Percentiles rank a stretch among this genome's conserved stretches.
Conservation (phyloP, 1,284 basidiomycete species). For the Waitea zeae region DNA sequence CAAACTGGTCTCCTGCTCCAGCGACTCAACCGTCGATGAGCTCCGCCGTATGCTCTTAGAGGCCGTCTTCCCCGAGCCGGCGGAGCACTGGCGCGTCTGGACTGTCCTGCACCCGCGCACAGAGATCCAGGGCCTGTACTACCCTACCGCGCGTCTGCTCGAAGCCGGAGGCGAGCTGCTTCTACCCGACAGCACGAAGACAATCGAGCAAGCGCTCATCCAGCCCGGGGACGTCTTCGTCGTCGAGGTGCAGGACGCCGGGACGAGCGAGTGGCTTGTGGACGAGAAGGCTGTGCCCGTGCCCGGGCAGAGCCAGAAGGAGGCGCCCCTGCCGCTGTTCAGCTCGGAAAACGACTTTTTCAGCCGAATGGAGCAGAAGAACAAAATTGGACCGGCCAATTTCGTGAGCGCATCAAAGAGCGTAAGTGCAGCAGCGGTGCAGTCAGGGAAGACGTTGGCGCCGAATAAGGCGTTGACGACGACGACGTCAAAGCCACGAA, state of each 20-base stretch:
- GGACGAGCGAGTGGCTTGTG: constrained; percentile 36
- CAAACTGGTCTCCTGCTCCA: too few species aligned
- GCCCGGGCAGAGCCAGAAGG: constrained; percentile 6
- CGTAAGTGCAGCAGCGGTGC: too few species aligned
- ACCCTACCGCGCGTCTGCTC: constrained; percentile 18
- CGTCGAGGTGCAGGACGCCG: constrained; percentile 38
- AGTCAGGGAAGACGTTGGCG: too few species aligned
- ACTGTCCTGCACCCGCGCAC: not conserved
- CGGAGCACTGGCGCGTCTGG: not conserved
- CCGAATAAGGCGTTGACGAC: too few species aligned
- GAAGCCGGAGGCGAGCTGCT: constrained; percentile 20
- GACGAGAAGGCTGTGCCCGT: constrained; percentile 12
- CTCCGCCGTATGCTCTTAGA: too few species aligned
- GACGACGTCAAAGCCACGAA: constrained; percentile 24
- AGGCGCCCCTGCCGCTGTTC: constrained; percentile 30
- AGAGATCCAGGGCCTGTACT: constrained; percentile 7
- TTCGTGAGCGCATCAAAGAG: too few species aligned
- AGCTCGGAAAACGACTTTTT: constrained; percentile 40
- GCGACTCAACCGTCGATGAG: too few species aligned
- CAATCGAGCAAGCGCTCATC: constrained; percentile 41
- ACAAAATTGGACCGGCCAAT: too few species aligned
- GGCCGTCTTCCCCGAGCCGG: too few species aligned
- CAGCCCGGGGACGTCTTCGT: constrained; percentile 44
- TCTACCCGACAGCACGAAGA: constrained; percentile 19
- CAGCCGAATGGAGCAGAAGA: constrained; percentile 19